Evolutionary conservation across 2,329 filamentous ascomycete genomes (phyloP).

Genomic region (Aspergillus carbonarius): DNA sequence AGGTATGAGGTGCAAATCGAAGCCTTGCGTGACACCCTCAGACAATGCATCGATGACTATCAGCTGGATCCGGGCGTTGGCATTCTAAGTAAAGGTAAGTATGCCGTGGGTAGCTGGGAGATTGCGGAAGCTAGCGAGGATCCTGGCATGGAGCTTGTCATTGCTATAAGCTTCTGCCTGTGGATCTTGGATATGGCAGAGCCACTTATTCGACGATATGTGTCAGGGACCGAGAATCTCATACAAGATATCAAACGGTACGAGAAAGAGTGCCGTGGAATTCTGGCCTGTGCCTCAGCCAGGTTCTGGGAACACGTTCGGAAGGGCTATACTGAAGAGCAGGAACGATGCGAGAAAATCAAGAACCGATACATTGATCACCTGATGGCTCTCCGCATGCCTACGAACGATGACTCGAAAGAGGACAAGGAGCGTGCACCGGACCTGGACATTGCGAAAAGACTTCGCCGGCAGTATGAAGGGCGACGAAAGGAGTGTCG

Average conservation of each 20-base stretch:
- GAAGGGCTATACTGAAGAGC: conserved; percentile 16
- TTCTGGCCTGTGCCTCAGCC: conserved; percentile 28
- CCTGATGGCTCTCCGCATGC: conserved; percentile 24
- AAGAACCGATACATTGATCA: conserved; percentile 23
- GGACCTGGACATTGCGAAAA: conserved; percentile 20
- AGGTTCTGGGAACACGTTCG: conserved; percentile 30
- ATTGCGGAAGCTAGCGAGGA: conserved; percentile 19
- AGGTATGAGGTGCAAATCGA: conserved; percentile 24
- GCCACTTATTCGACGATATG: conserved; percentile 17
- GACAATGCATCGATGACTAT: conserved; percentile 18
- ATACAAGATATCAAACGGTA: conserved; percentile 13
- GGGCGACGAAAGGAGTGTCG: conserved; percentile 11
- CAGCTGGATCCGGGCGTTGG: conserved; percentile 21
- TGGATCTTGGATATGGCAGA: conserved; percentile 32
- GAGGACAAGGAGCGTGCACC: conserved; percentile 18
- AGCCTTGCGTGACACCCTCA: conserved; percentile 23
- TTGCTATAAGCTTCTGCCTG: conserved; percentile 31
- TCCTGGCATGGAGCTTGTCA: conserved; percentile 34
- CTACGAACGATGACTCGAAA: conserved; percentile 15
- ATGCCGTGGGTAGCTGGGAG: conserved; percentile 11
- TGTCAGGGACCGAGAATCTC: conserved; percentile 7
- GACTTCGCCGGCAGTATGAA: conserved; percentile 19
- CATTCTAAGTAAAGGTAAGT: conserved; percentile 24
- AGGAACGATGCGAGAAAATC: conserved; percentile 11
- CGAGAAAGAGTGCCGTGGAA: conserved; percentile 26